Evolutionary conservation across 768 basidiomycete genomes (phyloP), one percentile per base, ranked within the genome.

Genomic region (Termitomyces sp.): DNA sequence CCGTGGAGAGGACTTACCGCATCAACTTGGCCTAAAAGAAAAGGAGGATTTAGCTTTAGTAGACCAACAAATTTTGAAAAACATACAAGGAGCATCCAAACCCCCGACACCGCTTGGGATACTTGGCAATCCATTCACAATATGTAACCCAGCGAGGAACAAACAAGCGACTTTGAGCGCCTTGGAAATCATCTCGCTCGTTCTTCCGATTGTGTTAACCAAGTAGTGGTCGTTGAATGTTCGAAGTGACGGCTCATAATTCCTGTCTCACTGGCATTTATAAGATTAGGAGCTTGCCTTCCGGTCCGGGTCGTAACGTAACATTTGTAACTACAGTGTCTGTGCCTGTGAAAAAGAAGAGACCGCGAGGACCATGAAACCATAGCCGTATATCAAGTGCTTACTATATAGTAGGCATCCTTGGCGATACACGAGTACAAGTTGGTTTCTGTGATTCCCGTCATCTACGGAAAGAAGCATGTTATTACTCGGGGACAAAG

Each of bases 71-170:
- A 5, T 22, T 12, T n/a, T 9, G 4, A 18, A 44, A 36, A 7
- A 43, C 48, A 8, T 44, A 57, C 56, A 57, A 10, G 56, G 48
- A 42, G 56, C 41, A 34, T 56, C 24, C 55, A 56, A 46, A 10
- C 20, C 55, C n/a, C 55, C 55, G 6, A 47, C 26, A 10, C 7
- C 4, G 18, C 39, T 22, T 36, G 39, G 55, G 5, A 41, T 14
- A 22, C 39, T 7, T 16, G 55, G 55, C 14, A 41, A 18, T 9
- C 47, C 39, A 32, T 24, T 2, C 27, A 34, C 55, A 37, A 37
- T 18, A 5, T 34, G 55, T 12, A 43, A 16, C 13, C 31, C 47
- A 42, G 22, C 14, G 26, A 56, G 14, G 46, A 29, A 6, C 29
- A 29, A 49, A 20, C 39, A 39, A 39, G 55, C 39, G 6, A 32